These are phyloP conservation scores for Platanthera guangdongensis DNA, from an alignment of 106 monocot genomes.

Conservation along the genomic window DNA sequence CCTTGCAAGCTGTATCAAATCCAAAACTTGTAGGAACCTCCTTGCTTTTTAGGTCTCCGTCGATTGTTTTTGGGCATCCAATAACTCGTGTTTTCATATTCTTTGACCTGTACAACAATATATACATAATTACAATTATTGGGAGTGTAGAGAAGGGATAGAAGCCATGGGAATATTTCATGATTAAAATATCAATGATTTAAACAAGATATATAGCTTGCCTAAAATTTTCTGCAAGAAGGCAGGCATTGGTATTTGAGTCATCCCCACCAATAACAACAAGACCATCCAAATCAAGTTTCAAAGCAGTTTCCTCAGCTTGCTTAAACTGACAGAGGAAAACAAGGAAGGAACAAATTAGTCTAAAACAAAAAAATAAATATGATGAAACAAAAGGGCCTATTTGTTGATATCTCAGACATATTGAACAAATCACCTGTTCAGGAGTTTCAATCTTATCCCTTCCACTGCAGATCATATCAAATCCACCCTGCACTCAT, in stretches of 20 bases:
- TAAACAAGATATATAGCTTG: slow-evolving; percentile 9
- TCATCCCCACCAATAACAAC: slow-evolving; percentile 98
- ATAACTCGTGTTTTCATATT: slow-evolving; percentile 81
- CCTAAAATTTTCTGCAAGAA: slow-evolving; percentile 92
- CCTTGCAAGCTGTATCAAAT: slow-evolving; percentile 99
- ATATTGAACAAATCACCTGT: slow-evolving; percentile 41
- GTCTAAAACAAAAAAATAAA: background rate
- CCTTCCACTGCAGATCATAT: slow-evolving; percentile 99
- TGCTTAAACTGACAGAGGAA: slow-evolving; percentile 65
- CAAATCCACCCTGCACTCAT: slow-evolving; percentile 79
- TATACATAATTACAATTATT: slow-evolving; percentile 4
- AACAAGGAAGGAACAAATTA: background rate
- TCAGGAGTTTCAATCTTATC: slow-evolving; percentile 99
- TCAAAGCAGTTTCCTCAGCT: slow-evolving; percentile 85
- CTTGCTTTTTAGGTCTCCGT: slow-evolving; percentile 94
- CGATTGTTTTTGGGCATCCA: slow-evolving; percentile 98
- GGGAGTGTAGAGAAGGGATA: background rate
- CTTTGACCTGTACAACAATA: slow-evolving; percentile 42
- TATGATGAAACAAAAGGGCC: background rate
- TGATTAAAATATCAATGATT: background rate
- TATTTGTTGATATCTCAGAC: background rate
- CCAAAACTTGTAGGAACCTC: slow-evolving; percentile 99
- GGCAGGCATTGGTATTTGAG: slow-evolving; percentile 98
- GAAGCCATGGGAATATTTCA: background rate
- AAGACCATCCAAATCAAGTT: slow-evolving; percentile 47